A percentile compares a stretch with the other conserved stretches of the same genome.
These are phyloP conservation scores for Vitellaria paradoxa DNA, from an alignment of 179 eudicot species.

Conservation along the genomic window DNA sequence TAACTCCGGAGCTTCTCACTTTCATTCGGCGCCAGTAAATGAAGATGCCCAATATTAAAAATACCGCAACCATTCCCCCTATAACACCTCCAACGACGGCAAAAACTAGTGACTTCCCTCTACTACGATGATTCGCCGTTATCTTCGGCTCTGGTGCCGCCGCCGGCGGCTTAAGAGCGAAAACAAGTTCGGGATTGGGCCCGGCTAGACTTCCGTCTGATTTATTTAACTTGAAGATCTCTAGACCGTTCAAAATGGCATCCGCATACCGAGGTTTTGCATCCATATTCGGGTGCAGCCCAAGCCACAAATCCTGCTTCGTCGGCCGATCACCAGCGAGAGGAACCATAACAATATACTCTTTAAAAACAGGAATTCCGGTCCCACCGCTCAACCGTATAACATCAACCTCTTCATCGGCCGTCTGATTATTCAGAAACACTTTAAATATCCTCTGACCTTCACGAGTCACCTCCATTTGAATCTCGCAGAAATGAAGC, in stretches of 20 bases:
- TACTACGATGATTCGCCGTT: background rate
- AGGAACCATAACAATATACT: conserved; percentile 19
- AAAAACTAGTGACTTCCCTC: background rate
- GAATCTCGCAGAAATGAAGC: conserved; percentile 42
- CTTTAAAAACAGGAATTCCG: conserved; percentile 22
- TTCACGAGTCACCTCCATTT: background rate
- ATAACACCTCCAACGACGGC: conserved; percentile 15
- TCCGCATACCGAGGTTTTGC: accelerated
- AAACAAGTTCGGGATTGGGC: conserved; percentile 20
- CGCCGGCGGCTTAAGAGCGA: background rate
- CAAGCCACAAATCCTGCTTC: conserved; percentile 23
- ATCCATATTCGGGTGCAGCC: conserved; percentile 19
- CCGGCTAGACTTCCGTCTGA: conserved; percentile 26
- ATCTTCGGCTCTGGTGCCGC: background rate
- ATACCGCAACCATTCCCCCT: background rate
- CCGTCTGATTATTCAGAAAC: conserved; percentile 24
- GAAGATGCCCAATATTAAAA: conserved; percentile 14
- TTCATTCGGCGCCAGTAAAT: conserved; percentile 15
- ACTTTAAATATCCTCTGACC: conserved; percentile 17
- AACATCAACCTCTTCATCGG: conserved; percentile 18
- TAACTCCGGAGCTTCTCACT: background rate
- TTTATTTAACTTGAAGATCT: conserved; percentile 35
- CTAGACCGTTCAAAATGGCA: conserved; percentile 38
- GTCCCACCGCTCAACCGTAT: conserved; percentile 6
- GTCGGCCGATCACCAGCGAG: background rate